These are phyloP conservation scores for Neonectria hederae DNA, from an alignment of 2,329 filamentous ascomycete genomes.

Conservation along the genomic window DNA sequence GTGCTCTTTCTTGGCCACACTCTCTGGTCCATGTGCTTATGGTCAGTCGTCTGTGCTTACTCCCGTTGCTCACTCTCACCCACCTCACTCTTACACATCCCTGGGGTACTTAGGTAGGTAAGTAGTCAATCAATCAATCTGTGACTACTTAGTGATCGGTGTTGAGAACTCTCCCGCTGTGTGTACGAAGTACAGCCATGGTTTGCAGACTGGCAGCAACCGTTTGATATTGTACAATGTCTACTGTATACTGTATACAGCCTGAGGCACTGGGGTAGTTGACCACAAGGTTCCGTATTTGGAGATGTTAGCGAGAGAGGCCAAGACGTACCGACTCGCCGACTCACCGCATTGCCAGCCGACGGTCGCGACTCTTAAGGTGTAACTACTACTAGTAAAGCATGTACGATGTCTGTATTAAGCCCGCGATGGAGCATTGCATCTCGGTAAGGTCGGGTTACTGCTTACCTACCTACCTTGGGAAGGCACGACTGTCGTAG, in stretches of 20 bases:
- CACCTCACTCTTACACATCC: neutral
- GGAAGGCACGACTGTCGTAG: slow-evolving; percentile 1
- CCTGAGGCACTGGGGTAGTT: slow-evolving; percentile 8
- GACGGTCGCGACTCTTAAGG: too few species aligned
- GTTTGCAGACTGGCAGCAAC: slow-evolving; percentile 4
- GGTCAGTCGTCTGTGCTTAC: slow-evolving; percentile 5
- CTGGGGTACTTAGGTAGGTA: neutral
- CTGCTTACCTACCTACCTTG: neutral
- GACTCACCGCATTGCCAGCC: too few species aligned
- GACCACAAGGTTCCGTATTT: slow-evolving; percentile 1
- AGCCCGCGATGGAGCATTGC: neutral
- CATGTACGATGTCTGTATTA: neutral
- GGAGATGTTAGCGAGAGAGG: neutral
- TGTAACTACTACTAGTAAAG: neutral
- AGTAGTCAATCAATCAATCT: slow-evolving; percentile 15
- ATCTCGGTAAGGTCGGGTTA: neutral
- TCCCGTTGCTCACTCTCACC: neutral
- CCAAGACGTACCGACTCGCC: neutral
- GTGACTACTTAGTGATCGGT: slow-evolving; percentile 9
- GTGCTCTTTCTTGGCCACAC: too few species aligned
- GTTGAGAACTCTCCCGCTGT: neutral
- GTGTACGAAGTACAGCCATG: neutral
- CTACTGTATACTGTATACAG: too few species aligned
- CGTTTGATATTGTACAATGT: neutral
- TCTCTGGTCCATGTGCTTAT: neutral